phyloP scores from a whole-genome alignment of 2,329 filamentous ascomycete species.

The Alternaria rosae region DNA sequence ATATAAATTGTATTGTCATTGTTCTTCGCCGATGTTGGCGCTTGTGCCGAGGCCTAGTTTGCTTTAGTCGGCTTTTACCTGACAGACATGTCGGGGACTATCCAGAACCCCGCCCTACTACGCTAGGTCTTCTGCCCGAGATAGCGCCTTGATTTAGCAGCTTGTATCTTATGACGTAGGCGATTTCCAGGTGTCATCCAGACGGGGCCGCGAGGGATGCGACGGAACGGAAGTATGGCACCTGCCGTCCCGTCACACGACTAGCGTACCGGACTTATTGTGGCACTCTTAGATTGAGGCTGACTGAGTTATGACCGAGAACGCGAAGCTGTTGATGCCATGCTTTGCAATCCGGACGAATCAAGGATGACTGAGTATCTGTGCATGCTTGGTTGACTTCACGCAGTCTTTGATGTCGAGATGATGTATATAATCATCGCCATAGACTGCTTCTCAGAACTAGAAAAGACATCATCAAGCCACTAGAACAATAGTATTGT shows the following conservation, averaged over 20 bases:
- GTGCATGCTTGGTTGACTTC: conserved; percentile 51
- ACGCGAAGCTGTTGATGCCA: neutral
- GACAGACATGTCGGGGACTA: neutral
- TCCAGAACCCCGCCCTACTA: neutral
- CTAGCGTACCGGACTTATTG: neutral
- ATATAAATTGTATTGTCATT: neutral
- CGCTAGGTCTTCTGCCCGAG: neutral
- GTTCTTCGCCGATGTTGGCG: neutral
- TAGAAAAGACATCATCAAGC: neutral
- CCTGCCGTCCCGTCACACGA: neutral
- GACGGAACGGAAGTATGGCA: neutral
- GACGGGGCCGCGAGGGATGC: neutral
- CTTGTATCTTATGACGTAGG: neutral
- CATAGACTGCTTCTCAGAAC: neutral
- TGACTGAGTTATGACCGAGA: neutral
- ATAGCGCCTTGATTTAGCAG: neutral
- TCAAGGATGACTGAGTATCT: conserved; percentile 11
- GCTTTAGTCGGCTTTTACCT: neutral
- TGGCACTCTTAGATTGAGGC: neutral
- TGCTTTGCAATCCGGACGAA: conserved; percentile 2
- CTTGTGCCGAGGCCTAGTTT: neutral
- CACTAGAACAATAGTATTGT: neutral
- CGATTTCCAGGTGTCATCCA: neutral
- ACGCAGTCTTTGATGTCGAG: neutral
- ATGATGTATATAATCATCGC: neutral